Evolutionary conservation across 1,284 basidiomycete genomes (phyloP).

Genomic region (Microbotryomycetes sp.): DNA sequence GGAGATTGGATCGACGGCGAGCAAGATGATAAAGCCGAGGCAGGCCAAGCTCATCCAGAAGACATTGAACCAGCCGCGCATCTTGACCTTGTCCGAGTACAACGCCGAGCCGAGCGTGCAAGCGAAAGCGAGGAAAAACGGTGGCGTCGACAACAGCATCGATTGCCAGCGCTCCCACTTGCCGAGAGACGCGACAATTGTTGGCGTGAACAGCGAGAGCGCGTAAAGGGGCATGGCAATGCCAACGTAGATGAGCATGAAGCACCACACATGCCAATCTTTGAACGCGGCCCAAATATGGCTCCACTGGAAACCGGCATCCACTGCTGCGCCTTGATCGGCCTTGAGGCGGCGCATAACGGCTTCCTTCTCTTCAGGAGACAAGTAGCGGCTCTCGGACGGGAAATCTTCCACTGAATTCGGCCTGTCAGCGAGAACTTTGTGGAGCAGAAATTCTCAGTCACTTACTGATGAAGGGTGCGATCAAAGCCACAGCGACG

Average conservation of each 20-base stretch:
- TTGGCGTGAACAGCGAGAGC: slow-evolving; percentile 40
- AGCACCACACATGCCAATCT: slow-evolving; percentile 38
- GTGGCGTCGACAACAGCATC: slow-evolving; percentile 43
- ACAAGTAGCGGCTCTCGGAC: slow-evolving; percentile 37
- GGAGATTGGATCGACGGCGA: slow-evolving; percentile 5
- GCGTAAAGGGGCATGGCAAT: slow-evolving; percentile 12
- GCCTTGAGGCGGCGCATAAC: slow-evolving; percentile 41
- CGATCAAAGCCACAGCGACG: slow-evolving; percentile 38
- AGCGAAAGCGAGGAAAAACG: slow-evolving; percentile 21
- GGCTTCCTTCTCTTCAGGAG: slow-evolving; percentile 37
- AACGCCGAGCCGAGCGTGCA: slow-evolving; percentile 9
- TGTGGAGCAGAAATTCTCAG: not conserved
- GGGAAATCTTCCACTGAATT: slow-evolving; percentile 46
- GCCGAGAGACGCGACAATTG: slow-evolving; percentile 44
- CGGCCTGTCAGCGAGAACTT: too few species aligned
- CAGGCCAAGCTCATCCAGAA: slow-evolving; percentile 22
- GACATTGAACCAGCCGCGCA: slow-evolving; percentile 20
- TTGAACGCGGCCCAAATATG: slow-evolving; percentile 37
- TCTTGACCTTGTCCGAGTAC: slow-evolving; percentile 12
- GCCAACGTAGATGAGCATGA: slow-evolving; percentile 16
- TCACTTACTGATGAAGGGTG: slow-evolving; percentile 34
- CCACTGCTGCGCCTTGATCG: slow-evolving; percentile 40
- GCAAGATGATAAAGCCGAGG: slow-evolving; percentile 19
- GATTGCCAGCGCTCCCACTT: slow-evolving; percentile 41
- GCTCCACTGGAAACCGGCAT: slow-evolving; percentile 38